Conservation (phyloP, 148 eudicot genomes). For the Camellia sinensis region DNA sequence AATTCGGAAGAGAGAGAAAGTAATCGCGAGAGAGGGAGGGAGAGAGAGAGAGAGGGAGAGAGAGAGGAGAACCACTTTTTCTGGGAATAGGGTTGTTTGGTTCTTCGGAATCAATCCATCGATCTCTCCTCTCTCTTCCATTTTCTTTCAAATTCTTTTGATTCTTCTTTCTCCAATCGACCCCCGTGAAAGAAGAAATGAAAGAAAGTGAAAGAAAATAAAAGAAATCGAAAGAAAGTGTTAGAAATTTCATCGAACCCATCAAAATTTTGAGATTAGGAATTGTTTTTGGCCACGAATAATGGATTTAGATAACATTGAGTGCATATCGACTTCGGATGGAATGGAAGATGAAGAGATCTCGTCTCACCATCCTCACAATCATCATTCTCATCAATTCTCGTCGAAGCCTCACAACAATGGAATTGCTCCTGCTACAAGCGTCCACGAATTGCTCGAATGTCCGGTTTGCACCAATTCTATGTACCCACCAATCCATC, state of each 20-base stretch:
- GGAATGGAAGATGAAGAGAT: slow-evolving; percentile 76
- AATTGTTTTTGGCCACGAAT: neutral
- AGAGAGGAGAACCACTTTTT: slow-evolving; percentile 7
- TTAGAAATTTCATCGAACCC: slow-evolving; percentile 1
- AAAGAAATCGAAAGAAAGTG: neutral
- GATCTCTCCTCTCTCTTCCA: neutral
- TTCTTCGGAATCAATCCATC: slow-evolving; percentile 15
- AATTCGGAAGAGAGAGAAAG: neutral
- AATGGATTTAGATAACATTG: slow-evolving; percentile 68
- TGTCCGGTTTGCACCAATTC: slow-evolving; percentile 97
- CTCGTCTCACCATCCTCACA: slow-evolving; percentile 22
- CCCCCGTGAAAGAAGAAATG: neutral
- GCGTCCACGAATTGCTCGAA: slow-evolving; percentile 93
- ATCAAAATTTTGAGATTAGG: slow-evolving; percentile 9
- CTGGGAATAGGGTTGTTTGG: slow-evolving; percentile 7
- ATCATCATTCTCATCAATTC: slow-evolving; percentile 33
- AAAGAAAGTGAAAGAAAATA: slow-evolving; percentile 14
- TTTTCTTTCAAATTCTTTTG: slow-evolving; percentile 13
- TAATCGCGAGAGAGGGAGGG: neutral
- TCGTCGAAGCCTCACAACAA: slow-evolving; percentile 44
- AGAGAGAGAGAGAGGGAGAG: neutral
- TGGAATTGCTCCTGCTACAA: slow-evolving; percentile 58
- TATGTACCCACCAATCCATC: slow-evolving; percentile 96
- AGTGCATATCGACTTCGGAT: slow-evolving; percentile 66
- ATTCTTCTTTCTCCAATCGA: slow-evolving; percentile 4